phyloP scores from a whole-genome alignment of 179 eudicot genomes.

The Gypsophila paniculata region DNA sequence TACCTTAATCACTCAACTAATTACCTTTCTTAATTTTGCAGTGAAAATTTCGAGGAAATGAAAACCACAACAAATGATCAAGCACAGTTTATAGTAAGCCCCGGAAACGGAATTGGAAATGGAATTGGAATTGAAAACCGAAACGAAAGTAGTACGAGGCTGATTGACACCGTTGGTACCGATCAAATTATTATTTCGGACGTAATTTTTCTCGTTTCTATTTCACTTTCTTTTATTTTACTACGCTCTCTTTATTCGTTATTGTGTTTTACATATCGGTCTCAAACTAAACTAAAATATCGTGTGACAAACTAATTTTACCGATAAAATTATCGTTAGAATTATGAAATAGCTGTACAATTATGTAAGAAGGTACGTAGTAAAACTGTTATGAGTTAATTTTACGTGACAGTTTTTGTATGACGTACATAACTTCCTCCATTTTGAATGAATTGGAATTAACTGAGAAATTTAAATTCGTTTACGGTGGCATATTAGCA shows the following conservation, averaged over 20 bases:
- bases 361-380: too few relatives aligned
- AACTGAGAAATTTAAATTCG: too few relatives aligned
- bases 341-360: too few relatives aligned
- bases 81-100: constrained; percentile 68
- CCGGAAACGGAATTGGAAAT: constrained; percentile 19
- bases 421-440: too few relatives aligned
- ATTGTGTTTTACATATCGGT: neutral
- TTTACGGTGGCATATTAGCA: too few relatives aligned
- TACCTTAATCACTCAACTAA: neutral
- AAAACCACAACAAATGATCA: constrained; percentile 23
- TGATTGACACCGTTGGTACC: constrained; percentile 51
- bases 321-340: too few relatives aligned
- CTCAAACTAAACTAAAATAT: too few relatives aligned
- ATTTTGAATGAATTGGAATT: too few relatives aligned
- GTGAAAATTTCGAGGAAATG: constrained; percentile 12
- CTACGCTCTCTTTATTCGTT: neutral
- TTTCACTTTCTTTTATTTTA: neutral
- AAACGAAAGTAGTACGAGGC: constrained; percentile 25
- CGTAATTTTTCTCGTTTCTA: constrained; percentile 29
- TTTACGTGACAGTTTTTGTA: too few relatives aligned
- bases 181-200: constrained; percentile 82
- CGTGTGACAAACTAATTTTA: too few relatives aligned
- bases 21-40: neutral
- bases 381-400: too few relatives aligned
- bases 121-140: constrained; percentile 19